Percentiles rank a stretch among this genome's conserved stretches.
Conservation (phyloP, 2,329 filamentous ascomycete species). For the Phoma sp. region DNA sequence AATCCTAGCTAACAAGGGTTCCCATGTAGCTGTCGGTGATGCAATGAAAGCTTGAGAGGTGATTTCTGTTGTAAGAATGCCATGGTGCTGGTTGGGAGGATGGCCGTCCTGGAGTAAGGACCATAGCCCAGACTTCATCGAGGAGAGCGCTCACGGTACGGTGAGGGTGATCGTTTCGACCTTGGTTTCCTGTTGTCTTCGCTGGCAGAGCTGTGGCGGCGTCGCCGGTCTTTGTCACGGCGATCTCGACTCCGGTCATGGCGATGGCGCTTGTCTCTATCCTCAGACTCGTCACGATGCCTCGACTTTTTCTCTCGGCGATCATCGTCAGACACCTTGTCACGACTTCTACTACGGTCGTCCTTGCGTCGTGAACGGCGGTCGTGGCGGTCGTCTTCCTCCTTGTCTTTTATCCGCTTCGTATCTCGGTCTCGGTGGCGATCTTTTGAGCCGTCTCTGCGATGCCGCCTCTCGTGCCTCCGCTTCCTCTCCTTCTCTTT, state of each 20-base stretch:
- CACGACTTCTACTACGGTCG: constrained; percentile 24
- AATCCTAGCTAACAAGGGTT: no score
- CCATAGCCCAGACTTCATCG: not conserved
- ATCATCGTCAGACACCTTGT: constrained; percentile 21
- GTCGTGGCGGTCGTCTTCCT: constrained; percentile 18
- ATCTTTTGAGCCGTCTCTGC: constrained; percentile 34
- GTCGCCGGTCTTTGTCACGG: constrained; percentile 12
- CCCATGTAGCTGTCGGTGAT: no score
- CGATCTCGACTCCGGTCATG: constrained; percentile 23
- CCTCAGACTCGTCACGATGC: constrained; percentile 20
- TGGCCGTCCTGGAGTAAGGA: no score
- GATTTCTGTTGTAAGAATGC: no score
- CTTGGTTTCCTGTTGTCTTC: constrained; percentile 18
- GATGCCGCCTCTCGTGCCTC: constrained; percentile 32
- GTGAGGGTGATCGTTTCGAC: constrained; percentile 12
- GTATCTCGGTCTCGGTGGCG: constrained; percentile 30
- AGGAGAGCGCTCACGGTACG: constrained; percentile 1
- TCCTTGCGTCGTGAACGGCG: constrained; percentile 22
- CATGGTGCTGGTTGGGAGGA: no score
- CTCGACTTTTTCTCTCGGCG: constrained; percentile 11
- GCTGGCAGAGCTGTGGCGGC: constrained; percentile 23
- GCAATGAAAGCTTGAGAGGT: no score
- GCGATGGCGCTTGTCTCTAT: constrained; percentile 19
- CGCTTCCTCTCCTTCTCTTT: constrained; percentile 56
- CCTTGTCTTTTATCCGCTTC: constrained; percentile 31